Evolutionary conservation across 2,329 filamentous ascomycete genomes (phyloP), one percentile per base, ranked within the genome.

Genomic region (Nannizziopsis arthrosporioides): DNA sequence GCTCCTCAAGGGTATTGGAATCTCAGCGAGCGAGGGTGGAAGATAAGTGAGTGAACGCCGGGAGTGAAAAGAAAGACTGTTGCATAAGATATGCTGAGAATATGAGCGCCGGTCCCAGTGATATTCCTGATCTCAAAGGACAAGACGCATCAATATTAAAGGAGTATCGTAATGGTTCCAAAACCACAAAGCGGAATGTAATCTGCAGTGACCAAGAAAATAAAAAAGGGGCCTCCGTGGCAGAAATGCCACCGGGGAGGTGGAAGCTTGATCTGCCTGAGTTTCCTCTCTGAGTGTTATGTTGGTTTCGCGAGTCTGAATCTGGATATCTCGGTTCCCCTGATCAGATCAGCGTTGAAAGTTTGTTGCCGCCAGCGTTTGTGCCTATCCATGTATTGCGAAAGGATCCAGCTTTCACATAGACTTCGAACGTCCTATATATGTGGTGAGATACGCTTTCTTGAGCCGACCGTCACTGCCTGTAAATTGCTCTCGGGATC

Each of bases 361-460:
- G 45, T 42, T 42, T 47, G 44, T 46, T 40, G 44, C 44, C 44
- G 44, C 44, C 44, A 46, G 44, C 44, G 44, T 46, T 46, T 46
- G 44, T 46, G 44, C 36, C 44, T 46, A 34, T 32, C 44, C 44
- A 46, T 46, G 44, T 40, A 40, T 46, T 39, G 22, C 19, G 43
- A 34, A 39, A 34, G 7, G 22, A 7, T 30, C 14, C 10, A 35
- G 11, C 6, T 35, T 27, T 30, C 34, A 30, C 34, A 38, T 32
- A 45, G 11, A 34, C 42, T 39, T 42, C 8, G 11, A 42, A 27
- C n/a, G 11, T 5, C 14, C 15, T 39, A 10, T 39, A 2, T 39
- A 12, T 41, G 11, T 22, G 11, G 8, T 14, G 19, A n/a, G 10
- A 14, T 34, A 17, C 30, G 34, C 31, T 44, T 43, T 44, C 18